phyloP scores from a whole-genome alignment of 2,329 filamentous ascomycete species.

The Cercospora nicotianae region DNA sequence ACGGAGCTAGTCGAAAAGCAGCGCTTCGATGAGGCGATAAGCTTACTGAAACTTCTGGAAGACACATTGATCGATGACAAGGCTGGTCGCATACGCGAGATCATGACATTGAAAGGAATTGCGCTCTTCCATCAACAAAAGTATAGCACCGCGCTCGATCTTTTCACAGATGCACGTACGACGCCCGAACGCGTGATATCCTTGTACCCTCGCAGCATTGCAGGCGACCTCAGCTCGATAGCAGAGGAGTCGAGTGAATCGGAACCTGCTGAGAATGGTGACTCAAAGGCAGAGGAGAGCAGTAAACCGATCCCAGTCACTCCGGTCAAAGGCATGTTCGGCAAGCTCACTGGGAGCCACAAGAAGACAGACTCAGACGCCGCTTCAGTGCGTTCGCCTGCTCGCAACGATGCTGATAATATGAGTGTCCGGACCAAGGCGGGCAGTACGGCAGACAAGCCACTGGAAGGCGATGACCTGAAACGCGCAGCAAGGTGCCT shows the following conservation, averaged over 20 bases:
- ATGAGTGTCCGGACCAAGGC: constrained; percentile 55
- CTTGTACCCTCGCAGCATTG: constrained; percentile 79
- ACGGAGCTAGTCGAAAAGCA: constrained; percentile 73
- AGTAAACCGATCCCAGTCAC: constrained; percentile 38
- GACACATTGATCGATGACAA: constrained; percentile 88
- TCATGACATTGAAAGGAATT: constrained; percentile 91
- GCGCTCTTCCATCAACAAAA: constrained; percentile 77
- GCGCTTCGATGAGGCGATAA: constrained; percentile 87
- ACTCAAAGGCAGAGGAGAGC: constrained; percentile 33
- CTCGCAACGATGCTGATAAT: constrained; percentile 57
- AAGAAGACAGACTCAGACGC: constrained; percentile 52
- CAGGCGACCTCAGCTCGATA: constrained; percentile 72
- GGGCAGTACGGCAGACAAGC: constrained; percentile 48
- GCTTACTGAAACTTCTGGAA: constrained; percentile 83
- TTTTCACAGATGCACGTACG: constrained; percentile 87
- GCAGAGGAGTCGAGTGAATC: constrained; percentile 44
- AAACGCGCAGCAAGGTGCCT: constrained; percentile 78
- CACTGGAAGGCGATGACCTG: constrained; percentile 77
- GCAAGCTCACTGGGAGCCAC: constrained; percentile 48
- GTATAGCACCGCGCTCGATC: constrained; percentile 80
- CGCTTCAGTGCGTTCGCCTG: constrained; percentile 61
- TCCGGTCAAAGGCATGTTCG: constrained; percentile 46
- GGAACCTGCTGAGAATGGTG: constrained; percentile 45
- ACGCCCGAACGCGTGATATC: constrained; percentile 85
- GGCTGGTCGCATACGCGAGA: constrained; percentile 72